Evolutionary conservation across 2,329 filamentous ascomycete species (phyloP), one percentile per base, ranked within the genome.

Genomic region (Verticillium longisporum): DNA sequence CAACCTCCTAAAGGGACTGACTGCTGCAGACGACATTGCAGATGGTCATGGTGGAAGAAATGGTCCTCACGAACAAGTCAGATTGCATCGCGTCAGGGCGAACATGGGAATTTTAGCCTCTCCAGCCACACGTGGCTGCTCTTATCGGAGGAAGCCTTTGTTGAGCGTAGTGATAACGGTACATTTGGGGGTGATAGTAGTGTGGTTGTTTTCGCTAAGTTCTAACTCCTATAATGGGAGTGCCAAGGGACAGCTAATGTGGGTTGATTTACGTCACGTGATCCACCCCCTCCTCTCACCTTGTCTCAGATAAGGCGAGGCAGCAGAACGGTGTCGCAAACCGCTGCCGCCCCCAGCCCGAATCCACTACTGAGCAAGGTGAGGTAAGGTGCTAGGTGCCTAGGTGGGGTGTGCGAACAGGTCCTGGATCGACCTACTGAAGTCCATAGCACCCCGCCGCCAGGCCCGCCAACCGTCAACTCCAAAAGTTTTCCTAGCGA

Each of bases 111-210:
- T 53, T 53, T 53, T 21, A 18, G 11, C n/a, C 3, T 10, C 37
- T 62, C 38, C 55, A 64, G 63, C 63, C 63, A 65, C 63, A 14
- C 13, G 45, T 53, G 45, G 45, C 45, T 53, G n/a, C 21, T 18
- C 45, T 53, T 53, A 53, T 53, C 45, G 18, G 45, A 31, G 5
- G 26, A 4, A 31, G 26, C 26, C 26, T 21, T 21, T 21, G 18
- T 21, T 21, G 18, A 21, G 18, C 18, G 18, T 21, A 21, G 18
- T 21, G 18, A 21, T 21, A 21, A 21, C 18, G 18, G 18, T 21
- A 21, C 18, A 21, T 21, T 21, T 21, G 18, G 18, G 18, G 18
- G 18, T 21, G 18, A 21, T 21, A 21, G 18, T 21, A 21, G 18
- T 21, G 18, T 21, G 18, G 18, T 21, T 21, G 18, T 21, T 21